A percentile compares a stretch with the other conserved stretches of the same genome.
Evolutionary conservation across 2,329 filamentous ascomycete species (phyloP).

Genomic region (Fusarium subtropicale): DNA sequence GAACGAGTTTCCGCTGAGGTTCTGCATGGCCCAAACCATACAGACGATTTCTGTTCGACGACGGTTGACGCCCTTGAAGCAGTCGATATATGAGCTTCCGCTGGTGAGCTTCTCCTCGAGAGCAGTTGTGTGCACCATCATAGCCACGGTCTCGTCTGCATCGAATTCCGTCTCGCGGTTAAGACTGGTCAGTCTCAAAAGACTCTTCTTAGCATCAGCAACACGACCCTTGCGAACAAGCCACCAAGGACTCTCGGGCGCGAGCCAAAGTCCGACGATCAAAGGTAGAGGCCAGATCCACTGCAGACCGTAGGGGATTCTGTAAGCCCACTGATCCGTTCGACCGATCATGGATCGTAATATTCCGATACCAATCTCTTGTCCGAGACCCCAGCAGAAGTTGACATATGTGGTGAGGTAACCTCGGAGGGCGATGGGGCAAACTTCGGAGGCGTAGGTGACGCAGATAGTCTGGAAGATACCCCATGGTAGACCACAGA

Average conservation of each 20-base stretch:
- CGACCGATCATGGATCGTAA: constrained; percentile 75
- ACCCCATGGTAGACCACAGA: constrained; percentile 40
- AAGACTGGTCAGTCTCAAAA: constrained; percentile 72
- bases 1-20: constrained; percentile 71
- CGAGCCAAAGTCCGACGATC: constrained; percentile 73
- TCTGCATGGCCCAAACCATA: constrained; percentile 73
- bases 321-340: constrained; percentile 74
- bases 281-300: constrained; percentile 83
- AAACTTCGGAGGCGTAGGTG: constrained; percentile 70
- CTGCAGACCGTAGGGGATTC: constrained; percentile 78
- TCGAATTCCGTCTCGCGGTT: constrained; percentile 78
- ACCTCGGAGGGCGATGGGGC: constrained; percentile 76
- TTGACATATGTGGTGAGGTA: constrained; percentile 81
- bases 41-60: constrained; percentile 80
- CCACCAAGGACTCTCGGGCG: constrained; percentile 80
- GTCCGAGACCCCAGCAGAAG: constrained; percentile 80
- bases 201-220: constrained; percentile 73
- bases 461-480: constrained; percentile 44
- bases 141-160: constrained; percentile 84
- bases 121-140: constrained; percentile 92
- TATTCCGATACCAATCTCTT: constrained; percentile 78
- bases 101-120: constrained; percentile 80
- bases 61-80: constrained; percentile 82
- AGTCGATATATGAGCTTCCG: constrained; percentile 82
- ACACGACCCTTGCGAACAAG: constrained; percentile 73